These are phyloP conservation scores for Sporothrix euskadiensis DNA, from an alignment of 2,329 filamentous ascomycete genomes.

Conservation along the genomic window DNA sequence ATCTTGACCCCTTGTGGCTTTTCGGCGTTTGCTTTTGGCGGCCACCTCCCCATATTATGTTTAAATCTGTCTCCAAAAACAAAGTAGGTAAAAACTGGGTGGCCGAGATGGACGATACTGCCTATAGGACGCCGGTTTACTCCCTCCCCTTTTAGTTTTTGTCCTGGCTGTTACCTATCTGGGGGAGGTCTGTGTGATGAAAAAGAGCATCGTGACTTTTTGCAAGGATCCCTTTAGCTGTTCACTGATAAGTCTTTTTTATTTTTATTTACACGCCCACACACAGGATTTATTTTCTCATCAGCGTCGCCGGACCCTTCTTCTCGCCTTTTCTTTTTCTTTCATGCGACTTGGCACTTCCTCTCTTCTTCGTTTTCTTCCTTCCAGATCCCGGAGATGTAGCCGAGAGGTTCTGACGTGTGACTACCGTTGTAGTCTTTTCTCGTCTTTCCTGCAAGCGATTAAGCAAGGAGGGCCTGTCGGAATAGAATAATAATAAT, in stretches of 20 bases:
- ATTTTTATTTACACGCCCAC: background rate
- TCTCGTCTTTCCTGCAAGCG: background rate
- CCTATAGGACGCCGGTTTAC: background rate
- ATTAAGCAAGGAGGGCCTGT: background rate
- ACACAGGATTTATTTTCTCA: background rate
- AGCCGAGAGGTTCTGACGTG: background rate
- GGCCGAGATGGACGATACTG: background rate
- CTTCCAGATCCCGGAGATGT: background rate
- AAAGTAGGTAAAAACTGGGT: background rate
- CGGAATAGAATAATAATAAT: background rate
- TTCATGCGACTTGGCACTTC: background rate
- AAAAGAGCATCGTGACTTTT: background rate
- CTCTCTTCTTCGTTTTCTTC: background rate
- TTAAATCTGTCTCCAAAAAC: background rate
- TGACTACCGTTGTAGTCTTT: background rate
- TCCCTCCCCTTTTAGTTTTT: background rate
- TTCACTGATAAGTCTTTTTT: background rate
- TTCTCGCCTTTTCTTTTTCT: background rate
- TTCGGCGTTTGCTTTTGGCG: conserved; percentile 4
- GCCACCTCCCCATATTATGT: background rate
- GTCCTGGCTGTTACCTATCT: background rate
- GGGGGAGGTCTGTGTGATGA: background rate
- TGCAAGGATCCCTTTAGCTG: background rate
- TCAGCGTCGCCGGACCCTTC: background rate
- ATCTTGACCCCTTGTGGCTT: background rate